Percentiles rank a stretch among this genome's conserved stretches.
phyloP scores from a whole-genome alignment of 495 filamentous ascomycete genomes.

The Halenospora varia region DNA sequence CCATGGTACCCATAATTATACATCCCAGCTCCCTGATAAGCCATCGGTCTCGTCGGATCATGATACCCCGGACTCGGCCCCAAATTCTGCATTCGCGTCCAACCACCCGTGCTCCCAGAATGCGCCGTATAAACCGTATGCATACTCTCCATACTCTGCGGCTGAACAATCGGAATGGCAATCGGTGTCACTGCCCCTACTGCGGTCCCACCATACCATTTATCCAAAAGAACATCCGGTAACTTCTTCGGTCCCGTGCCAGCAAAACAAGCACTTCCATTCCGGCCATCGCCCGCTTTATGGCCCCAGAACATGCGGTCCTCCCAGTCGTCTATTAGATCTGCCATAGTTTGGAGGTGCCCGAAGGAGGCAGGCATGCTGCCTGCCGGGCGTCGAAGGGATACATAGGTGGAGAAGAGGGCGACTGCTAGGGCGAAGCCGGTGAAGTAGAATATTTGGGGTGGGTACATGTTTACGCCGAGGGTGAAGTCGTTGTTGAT shows the following conservation, averaged over 20 bases:
- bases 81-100: background rate
- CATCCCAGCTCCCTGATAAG: background rate
- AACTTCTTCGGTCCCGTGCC: background rate
- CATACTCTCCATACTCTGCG: background rate
- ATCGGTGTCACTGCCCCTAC: background rate
- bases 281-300: constrained; percentile 21
- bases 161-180: background rate
- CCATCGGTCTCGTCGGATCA: background rate
- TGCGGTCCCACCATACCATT: background rate
- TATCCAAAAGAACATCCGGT: background rate
- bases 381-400: constrained; percentile 31
- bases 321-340: constrained; percentile 44
- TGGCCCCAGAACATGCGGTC: constrained; percentile 42
- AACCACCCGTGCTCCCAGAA: background rate
- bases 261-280: constrained; percentile 1
- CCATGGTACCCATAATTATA: background rate
- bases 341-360: constrained; percentile 40
- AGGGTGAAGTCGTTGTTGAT: constrained; percentile 28
- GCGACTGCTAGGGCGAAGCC: constrained; percentile 30
- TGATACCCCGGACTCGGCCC: background rate
- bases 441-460: constrained; percentile 34
- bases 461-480: constrained; percentile 33
- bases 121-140: background rate
- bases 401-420: constrained; percentile 34
- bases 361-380: constrained; percentile 38